These are phyloP conservation scores for Oryza rufipogon DNA, from an alignment of 176 grass and related monocot genomes.

Conservation along the genomic window DNA sequence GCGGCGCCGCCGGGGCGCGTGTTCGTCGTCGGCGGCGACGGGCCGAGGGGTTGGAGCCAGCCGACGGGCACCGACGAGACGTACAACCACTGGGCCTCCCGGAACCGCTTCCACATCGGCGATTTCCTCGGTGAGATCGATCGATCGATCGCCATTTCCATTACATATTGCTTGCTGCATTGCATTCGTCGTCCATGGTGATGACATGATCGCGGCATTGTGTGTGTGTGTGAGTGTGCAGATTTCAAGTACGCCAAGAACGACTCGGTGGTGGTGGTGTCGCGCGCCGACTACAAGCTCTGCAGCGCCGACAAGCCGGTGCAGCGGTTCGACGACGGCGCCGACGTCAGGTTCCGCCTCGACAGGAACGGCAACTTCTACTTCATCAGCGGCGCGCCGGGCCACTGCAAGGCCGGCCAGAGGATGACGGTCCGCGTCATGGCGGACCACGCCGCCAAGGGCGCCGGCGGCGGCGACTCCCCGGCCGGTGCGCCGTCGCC, in stretches of 20 bases:
- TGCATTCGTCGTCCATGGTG: background rate
- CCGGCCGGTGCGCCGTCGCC: background rate
- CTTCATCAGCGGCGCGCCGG: conserved; percentile 72
- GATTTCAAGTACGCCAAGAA: conserved; percentile 72
- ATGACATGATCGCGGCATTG: no score
- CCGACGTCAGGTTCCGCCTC: conserved; percentile 52
- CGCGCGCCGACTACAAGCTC: conserved; percentile 50
- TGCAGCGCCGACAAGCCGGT: conserved; percentile 36
- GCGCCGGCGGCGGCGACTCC: background rate
- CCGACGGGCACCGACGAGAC: conserved; percentile 49
- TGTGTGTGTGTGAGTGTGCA: background rate
- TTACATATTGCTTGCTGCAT: background rate
- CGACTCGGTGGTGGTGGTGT: conserved; percentile 76
- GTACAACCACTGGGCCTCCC: conserved; percentile 79
- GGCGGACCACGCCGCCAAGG: background rate
- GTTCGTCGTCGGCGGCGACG: conserved; percentile 60
- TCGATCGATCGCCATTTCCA: background rate
- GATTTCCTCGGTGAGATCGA: conserved; percentile 61
- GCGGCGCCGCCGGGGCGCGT: background rate
- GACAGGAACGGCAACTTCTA: conserved; percentile 49
- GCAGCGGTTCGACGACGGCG: conserved; percentile 41
- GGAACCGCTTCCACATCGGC: conserved; percentile 68
- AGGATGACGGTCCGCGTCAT: conserved; percentile 61
- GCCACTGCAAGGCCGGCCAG: conserved; percentile 60
- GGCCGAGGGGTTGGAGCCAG: conserved; percentile 45